Conservation (phyloP, 768 basidiomycete genomes). For the Russula sp. region DNA sequence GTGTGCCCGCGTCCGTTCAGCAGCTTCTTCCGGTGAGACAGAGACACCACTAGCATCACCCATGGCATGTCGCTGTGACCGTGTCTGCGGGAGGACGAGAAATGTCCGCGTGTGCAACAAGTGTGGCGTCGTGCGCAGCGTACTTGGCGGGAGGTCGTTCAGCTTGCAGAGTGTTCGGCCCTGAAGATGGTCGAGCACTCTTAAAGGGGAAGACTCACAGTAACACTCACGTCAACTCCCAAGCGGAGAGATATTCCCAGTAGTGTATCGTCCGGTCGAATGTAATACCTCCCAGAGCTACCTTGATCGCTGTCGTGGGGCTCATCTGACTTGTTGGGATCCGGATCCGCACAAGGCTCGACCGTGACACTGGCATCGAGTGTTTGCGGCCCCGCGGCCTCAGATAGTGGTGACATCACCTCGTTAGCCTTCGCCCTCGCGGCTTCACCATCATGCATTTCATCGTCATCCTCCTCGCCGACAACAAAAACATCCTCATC, state of each 20-base stretch:
- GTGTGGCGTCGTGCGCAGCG: constrained; percentile 64
- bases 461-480: constrained; percentile 49
- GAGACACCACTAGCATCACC: constrained; percentile 6
- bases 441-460: constrained; percentile 2
- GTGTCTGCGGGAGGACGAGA: constrained; percentile 44
- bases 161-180: constrained; percentile 54
- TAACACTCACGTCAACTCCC: constrained; percentile 45
- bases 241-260: constrained; percentile 17
- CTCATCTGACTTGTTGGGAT: neutral
- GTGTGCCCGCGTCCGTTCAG: constrained; percentile 40
- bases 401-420: neutral
- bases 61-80: constrained; percentile 23
- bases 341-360: neutral
- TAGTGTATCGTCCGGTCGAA: constrained; percentile 19
- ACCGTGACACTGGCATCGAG: neutral
- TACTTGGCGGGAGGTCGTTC: constrained; percentile 58
- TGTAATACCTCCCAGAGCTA: constrained; percentile 10
- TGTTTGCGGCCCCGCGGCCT: neutral
- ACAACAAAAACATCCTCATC: constrained; percentile 61
- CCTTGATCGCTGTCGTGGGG: neutral
- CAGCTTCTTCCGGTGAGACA: constrained; percentile 34
- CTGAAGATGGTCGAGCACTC: constrained; percentile 27
- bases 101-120: constrained; percentile 60
- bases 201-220: neutral
- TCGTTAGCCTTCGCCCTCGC: neutral